Evolutionary conservation across 371 early-diverging fungal genomes (phyloP).

Genomic region (Apophysomyces elegans): DNA sequence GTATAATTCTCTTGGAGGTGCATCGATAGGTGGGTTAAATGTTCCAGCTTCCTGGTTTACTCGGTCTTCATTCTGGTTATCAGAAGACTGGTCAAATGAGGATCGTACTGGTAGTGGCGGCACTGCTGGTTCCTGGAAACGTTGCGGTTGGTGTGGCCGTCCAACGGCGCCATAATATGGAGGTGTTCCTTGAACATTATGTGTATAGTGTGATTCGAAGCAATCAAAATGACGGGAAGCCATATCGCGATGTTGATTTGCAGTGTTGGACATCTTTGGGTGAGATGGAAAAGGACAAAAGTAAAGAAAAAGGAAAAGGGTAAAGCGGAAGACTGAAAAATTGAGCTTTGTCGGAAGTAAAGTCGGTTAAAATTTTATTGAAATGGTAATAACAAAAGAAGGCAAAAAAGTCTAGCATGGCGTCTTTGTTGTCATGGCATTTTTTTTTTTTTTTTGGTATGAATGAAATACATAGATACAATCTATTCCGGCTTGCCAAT

Average conservation of each 20-base stretch:
- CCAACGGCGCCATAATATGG: constrained; percentile 4
- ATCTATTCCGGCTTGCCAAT: constrained; percentile 39
- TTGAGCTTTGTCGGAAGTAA: not conserved
- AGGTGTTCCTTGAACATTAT: not conserved
- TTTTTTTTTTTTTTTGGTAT: constrained; percentile 7
- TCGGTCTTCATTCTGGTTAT: not conserved
- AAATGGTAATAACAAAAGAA: not conserved
- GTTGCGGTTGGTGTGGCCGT: constrained; percentile 6
- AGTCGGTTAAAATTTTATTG: constrained; percentile 5
- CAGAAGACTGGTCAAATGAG: not conserved
- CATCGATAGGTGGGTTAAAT: not conserved
- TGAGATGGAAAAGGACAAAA: not conserved
- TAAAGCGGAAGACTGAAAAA: not conserved
- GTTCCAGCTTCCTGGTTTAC: not conserved
- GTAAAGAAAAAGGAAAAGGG: not conserved
- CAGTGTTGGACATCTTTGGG: not conserved
- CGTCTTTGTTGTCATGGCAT: too few relatives aligned
- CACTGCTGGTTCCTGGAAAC: constrained; percentile 8
- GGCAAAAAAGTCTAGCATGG: not conserved
- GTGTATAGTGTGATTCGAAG: not conserved
- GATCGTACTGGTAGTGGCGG: constrained; percentile 1
- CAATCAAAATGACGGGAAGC: not conserved
- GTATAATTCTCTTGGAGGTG: not conserved
- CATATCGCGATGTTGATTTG: constrained; percentile 5
- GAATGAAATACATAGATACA: constrained; percentile 5